A percentile compares a stretch with the other conserved stretches of the same genome.
Evolutionary conservation across 2,329 filamentous ascomycete species (phyloP).

Genomic region (Laburnicola sp.): DNA sequence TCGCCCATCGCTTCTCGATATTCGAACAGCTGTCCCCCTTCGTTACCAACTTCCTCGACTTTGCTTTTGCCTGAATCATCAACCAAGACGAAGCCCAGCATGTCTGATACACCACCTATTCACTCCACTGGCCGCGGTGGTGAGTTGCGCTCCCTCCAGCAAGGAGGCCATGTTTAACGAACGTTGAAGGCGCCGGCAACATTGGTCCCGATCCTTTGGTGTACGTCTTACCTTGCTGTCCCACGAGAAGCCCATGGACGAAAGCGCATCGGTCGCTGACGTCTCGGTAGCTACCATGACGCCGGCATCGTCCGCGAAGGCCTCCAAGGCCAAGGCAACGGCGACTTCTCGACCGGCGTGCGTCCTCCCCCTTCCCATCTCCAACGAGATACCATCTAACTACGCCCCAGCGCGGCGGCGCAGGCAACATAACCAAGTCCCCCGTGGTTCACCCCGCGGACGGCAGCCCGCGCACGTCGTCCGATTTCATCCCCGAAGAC

Average conservation of each 20-base stretch:
- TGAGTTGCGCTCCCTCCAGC: constrained; percentile 31
- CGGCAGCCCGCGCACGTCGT: constrained; percentile 32
- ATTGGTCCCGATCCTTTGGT: constrained; percentile 56
- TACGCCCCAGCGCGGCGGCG: constrained; percentile 40
- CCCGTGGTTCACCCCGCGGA: constrained; percentile 37
- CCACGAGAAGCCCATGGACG: background rate
- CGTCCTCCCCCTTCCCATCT: constrained; percentile 4
- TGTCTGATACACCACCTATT: constrained; percentile 46
- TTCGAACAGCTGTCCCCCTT: no score
- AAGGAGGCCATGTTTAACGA: constrained; percentile 10
- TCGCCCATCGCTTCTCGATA: constrained; percentile 5
- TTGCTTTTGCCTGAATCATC: constrained; percentile 12
- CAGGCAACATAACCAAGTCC: constrained; percentile 49
- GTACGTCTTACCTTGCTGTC: constrained; percentile 30
- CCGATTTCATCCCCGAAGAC: constrained; percentile 51
- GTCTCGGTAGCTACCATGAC: constrained; percentile 44
- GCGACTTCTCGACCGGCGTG: constrained; percentile 47
- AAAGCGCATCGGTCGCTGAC: constrained; percentile 5
- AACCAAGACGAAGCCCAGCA: constrained; percentile 17
- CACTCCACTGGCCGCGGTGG: constrained; percentile 63
- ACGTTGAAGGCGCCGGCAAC: constrained; percentile 58
- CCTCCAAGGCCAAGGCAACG: constrained; percentile 40
- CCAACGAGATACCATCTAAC: constrained; percentile 4
- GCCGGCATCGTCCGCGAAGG: constrained; percentile 53
- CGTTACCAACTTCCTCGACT: background rate